Conservation (phyloP, 208 protist genomes). For the Leishmania martiniquensis region DNA sequence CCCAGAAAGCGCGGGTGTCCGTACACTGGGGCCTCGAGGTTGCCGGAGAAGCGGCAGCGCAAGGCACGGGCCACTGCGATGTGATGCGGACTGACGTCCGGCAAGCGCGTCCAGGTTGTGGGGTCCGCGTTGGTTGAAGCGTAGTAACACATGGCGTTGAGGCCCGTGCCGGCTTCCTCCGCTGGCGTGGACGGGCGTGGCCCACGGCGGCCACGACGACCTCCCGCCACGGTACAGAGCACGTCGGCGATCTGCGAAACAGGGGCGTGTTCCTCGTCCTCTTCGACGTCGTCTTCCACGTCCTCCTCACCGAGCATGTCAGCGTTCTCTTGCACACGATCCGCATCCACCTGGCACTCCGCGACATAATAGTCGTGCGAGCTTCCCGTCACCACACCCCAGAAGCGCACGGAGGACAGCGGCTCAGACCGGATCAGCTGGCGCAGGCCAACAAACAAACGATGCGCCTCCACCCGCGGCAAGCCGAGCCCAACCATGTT, state of each 20-base stretch:
- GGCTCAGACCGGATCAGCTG: constrained; percentile 81
- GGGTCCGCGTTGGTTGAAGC: constrained; percentile 71
- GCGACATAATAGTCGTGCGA: constrained; percentile 90
- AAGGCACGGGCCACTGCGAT: constrained; percentile 85
- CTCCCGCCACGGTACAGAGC: constrained; percentile 46
- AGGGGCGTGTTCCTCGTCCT: constrained; percentile 67
- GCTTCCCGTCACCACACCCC: constrained; percentile 87
- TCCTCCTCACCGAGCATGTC: constrained; percentile 43
- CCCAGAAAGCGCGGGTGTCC: constrained; percentile 94
- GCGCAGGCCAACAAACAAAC: constrained; percentile 89
- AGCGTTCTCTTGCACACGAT: constrained; percentile 44
- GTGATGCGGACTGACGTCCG: constrained; percentile 93
- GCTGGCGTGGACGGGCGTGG: constrained; percentile 39
- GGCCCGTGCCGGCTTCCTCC: constrained; percentile 74
- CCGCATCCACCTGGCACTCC: constrained; percentile 79
- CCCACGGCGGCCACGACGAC: constrained; percentile 39
- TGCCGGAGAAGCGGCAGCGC: constrained; percentile 91
- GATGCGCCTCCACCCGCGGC: constrained; percentile 73
- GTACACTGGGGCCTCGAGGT: constrained; percentile 85
- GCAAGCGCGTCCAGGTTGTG: constrained; percentile 85
- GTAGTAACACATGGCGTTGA: constrained; percentile 94
- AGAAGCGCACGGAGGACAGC: constrained; percentile 84
- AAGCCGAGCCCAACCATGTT: constrained; percentile 86
- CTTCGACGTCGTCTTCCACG: constrained; percentile 61
- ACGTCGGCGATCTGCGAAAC: constrained; percentile 74